Evolutionary conservation across 2,329 filamentous ascomycete species (phyloP), one percentile per base, ranked within the genome.

Genomic region (Fulvia fulva): DNA sequence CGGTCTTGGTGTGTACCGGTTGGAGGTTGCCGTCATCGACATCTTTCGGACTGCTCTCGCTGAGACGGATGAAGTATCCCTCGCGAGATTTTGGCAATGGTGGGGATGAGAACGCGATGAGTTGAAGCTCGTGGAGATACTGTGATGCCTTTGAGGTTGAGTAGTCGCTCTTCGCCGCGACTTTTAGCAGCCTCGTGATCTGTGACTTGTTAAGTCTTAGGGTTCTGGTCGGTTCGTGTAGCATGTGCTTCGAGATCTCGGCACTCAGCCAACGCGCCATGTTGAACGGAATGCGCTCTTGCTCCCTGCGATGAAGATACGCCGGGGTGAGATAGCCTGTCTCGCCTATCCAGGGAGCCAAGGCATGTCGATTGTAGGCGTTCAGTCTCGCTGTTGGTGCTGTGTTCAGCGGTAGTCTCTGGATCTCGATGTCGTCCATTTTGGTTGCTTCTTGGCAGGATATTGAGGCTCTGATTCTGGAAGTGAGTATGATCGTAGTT

Each of bases 41-140:
- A 25, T 55, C 56, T 41, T 55, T 55, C 9, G 56, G 56, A 12
- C 44, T 50, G 51, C 56, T 54, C 19, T 53, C 56, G 30, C 51
- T 54, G 28, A 58, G 32, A 26, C 51, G 37, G 30, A 54, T 32
- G 51, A 58, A 50, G 26, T 58, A 53, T n/a, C 28, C 41, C 1
- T 16, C 25, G 26, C 2, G 16, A 19, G 25, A 46, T 8, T 1
- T 9, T 8, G 41, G 41, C 11, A 55, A 19, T 7, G 14, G 23
- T 5, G 41, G 53, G 9, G 37, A 55, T 16, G 14, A 21, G 12
- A 22, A 14, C 22, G 23, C 53, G 6, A 47, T 26, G 2, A 25
- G 23, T 9, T 37, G 25, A 25, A 55, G 23, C 16, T 55, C 41
- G 6, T 3, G 14, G 3, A 2, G 23, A 44, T 55, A 19, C 16